Evolutionary conservation across 345 rosid species (phyloP).

Genomic region (Eucalyptus curtisii): DNA sequence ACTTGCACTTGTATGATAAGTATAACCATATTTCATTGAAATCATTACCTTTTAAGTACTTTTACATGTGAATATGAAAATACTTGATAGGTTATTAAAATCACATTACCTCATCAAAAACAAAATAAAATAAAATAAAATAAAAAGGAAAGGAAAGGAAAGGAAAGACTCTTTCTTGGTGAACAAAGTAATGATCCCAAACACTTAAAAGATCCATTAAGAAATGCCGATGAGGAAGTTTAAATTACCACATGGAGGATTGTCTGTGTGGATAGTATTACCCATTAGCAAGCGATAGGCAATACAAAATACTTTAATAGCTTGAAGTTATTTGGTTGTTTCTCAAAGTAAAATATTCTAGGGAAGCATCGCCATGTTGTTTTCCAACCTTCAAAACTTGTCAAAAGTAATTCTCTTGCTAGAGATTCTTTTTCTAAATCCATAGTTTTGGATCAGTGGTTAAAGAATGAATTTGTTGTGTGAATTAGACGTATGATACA

Average conservation of each 20-base stretch:
- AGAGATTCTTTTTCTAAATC: not conserved
- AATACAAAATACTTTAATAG: not conserved
- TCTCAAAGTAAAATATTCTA: not conserved
- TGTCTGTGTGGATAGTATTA: not conserved
- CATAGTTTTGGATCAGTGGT: not conserved
- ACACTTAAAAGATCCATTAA: not conserved
- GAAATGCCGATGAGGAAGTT: not conserved
- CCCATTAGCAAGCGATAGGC: not conserved
- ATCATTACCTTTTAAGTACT: not conserved
- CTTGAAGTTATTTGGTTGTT: not conserved
- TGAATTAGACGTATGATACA: not conserved
- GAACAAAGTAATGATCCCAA: not conserved
- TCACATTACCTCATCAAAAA: not conserved
- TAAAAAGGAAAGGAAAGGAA: not conserved
- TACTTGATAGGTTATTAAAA: not conserved
- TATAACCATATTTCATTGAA: not conserved
- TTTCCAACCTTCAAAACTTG: not conserved
- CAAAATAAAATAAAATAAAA: fast-evolving
- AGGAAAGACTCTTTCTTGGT: not conserved
- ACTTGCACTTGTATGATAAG: not conserved
- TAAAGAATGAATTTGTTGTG: not conserved
- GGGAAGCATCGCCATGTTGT: not conserved
- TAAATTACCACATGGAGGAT: not conserved
- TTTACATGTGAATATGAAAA: not conserved
- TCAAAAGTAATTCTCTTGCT: not conserved